Conservation (phyloP, 2,329 filamentous ascomycete genomes). For the Kalmusia sp. region DNA sequence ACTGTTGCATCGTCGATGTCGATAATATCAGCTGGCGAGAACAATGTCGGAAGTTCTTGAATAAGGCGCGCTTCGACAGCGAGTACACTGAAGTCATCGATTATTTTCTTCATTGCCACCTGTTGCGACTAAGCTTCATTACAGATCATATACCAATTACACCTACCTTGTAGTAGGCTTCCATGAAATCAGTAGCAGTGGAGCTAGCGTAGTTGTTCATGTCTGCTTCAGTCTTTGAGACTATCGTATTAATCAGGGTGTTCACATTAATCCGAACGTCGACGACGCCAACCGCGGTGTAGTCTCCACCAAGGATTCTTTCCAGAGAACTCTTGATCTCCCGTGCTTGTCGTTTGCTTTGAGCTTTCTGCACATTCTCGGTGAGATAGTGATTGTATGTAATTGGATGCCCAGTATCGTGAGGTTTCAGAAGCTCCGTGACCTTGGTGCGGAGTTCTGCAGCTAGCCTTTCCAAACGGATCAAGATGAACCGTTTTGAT, state of each 20-base stretch:
- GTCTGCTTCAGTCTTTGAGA: constrained; percentile 26
- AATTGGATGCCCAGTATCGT: constrained; percentile 28
- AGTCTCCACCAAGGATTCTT: constrained; percentile 12
- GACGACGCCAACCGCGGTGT: neutral
- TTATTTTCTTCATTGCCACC: constrained; percentile 50
- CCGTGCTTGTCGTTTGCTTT: constrained; percentile 16
- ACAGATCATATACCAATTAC: neutral
- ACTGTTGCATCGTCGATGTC: constrained; percentile 24
- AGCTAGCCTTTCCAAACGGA: constrained; percentile 9
- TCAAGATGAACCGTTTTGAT: constrained; percentile 7
- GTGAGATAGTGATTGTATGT: constrained; percentile 50
- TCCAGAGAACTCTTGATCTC: constrained; percentile 23
- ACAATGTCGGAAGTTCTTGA: constrained; percentile 32
- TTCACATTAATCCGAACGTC: constrained; percentile 12
- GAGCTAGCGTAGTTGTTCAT: constrained; percentile 40
- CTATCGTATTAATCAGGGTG: constrained; percentile 17
- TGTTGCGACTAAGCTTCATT: constrained; percentile 15
- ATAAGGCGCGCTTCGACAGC: constrained; percentile 47
- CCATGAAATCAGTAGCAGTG: constrained; percentile 36
- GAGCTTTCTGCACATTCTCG: constrained; percentile 42
- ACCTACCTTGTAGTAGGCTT: constrained; percentile 36
- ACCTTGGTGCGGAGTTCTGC: constrained; percentile 16
- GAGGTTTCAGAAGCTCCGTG: constrained; percentile 20
- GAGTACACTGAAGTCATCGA: constrained; percentile 50
- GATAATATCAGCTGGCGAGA: constrained; percentile 31